phyloP scores from a whole-genome alignment of 208 protist genomes.

The Crithidia thermophila region DNA sequence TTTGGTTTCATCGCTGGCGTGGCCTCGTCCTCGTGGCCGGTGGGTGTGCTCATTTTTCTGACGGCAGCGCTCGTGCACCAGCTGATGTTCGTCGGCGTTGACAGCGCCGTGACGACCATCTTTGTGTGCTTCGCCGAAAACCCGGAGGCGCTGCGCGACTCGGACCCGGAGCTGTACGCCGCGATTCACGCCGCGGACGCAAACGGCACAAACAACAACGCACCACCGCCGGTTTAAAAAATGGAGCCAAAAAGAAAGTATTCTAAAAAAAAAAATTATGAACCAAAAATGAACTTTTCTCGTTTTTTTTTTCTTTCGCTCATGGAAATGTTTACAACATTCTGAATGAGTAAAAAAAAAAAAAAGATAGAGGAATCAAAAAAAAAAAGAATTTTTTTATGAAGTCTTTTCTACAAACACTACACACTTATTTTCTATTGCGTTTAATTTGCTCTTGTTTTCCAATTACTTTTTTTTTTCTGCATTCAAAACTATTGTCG shows the following conservation, averaged over 20 bases:
- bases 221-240: slow-evolving; percentile 22
- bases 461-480: slow-evolving; percentile 6
- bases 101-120: slow-evolving; percentile 77
- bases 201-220: slow-evolving; percentile 66
- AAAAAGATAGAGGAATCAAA: neutral
- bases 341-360: slow-evolving; percentile 6
- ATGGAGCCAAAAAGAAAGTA: too few relatives aligned
- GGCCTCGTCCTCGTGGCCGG: slow-evolving; percentile 20
- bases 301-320: neutral
- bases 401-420: neutral
- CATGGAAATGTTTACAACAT: neutral
- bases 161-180: slow-evolving; percentile 70
- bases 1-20: slow-evolving; percentile 60
- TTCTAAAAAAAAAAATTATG: neutral
- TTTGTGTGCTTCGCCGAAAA: slow-evolving; percentile 93
- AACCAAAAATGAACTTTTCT: slow-evolving; percentile 1
- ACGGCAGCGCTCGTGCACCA: slow-evolving; percentile 50
- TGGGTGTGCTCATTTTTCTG: slow-evolving; percentile 62
- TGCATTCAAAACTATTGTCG: neutral
- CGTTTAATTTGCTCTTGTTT: slow-evolving; percentile 2
- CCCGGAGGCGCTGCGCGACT: slow-evolving; percentile 70
- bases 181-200: slow-evolving; percentile 55
- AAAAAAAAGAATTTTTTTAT: neutral
- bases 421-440: neutral
- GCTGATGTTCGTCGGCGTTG: slow-evolving; percentile 72